Percentiles rank a stretch among this genome's conserved stretches.
Evolutionary conservation across 495 filamentous ascomycete species (phyloP).

Genomic region (Lophiotrema nucula): DNA sequence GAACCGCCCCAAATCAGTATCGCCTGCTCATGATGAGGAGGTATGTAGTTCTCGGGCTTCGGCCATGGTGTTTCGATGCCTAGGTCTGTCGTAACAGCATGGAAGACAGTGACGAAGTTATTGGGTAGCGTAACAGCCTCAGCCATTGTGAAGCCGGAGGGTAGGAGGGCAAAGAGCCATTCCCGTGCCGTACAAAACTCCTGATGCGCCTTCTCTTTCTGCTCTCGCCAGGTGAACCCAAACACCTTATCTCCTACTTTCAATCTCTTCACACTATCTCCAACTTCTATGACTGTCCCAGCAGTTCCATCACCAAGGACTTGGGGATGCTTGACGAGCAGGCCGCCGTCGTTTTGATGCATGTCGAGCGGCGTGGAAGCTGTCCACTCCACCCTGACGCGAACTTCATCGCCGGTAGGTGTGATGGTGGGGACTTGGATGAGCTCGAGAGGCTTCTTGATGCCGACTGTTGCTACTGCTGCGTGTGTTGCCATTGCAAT

Average conservation of each 20-base stretch:
- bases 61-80: constrained; percentile 47
- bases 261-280: constrained; percentile 43
- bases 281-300: constrained; percentile 48
- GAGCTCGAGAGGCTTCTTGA: constrained; percentile 13
- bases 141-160: constrained; percentile 39
- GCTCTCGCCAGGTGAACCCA: constrained; percentile 46
- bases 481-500: constrained; percentile 25
- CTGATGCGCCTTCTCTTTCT: constrained; percentile 48
- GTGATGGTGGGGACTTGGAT: constrained; percentile 19
- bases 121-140: constrained; percentile 52
- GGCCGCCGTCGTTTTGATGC: constrained; percentile 53
- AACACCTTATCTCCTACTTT: constrained; percentile 48
- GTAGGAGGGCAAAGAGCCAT: constrained; percentile 38
- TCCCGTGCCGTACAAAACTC: constrained; percentile 23
- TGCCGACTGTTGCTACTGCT: constrained; percentile 22
- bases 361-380: constrained; percentile 55
- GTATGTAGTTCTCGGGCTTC: constrained; percentile 38
- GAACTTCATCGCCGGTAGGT: constrained; percentile 20
- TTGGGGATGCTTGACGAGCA: constrained; percentile 45
- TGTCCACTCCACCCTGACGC: constrained; percentile 45
- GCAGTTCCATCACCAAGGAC: constrained; percentile 43
- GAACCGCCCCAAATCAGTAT: constrained; percentile 57
- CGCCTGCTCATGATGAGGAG: constrained; percentile 32
- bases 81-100: constrained; percentile 42
- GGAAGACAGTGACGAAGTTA: constrained; percentile 54